Evolutionary conservation across 106 monocot species (phyloP).

Genomic region (Dendrobium huoshanense): DNA sequence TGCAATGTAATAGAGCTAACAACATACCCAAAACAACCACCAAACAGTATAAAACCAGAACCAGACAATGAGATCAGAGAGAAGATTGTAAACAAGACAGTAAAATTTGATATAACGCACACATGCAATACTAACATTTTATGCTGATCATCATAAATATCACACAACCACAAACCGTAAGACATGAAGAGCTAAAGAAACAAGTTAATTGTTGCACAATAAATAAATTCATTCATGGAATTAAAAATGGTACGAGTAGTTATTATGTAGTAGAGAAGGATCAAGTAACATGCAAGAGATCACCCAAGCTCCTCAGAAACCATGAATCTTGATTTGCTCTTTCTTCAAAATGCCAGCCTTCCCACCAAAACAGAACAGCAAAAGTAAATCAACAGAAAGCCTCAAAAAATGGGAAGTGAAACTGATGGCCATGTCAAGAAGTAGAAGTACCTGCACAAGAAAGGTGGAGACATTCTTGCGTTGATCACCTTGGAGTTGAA

Average conservation of each 20-base stretch:
- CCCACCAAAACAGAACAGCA: background rate
- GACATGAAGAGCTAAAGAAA: background rate
- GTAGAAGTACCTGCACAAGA: conserved; percentile 18
- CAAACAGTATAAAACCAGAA: too few species aligned
- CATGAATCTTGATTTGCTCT: conserved; percentile 27
- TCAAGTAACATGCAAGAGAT: background rate
- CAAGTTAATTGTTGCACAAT: background rate
- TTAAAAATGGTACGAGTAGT: background rate
- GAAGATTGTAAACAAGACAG: too few species aligned
- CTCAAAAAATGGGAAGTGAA: background rate
- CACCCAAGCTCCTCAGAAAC: conserved; percentile 9
- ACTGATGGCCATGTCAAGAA: background rate
- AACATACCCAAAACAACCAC: too few species aligned
- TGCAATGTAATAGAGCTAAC: too few species aligned
- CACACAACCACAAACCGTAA: background rate
- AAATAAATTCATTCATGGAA: background rate
- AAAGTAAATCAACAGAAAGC: background rate
- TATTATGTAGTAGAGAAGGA: background rate
- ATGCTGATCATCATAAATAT: background rate
- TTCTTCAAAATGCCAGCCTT: conserved; percentile 31
- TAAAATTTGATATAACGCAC: too few species aligned
- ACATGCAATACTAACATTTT: background rate
- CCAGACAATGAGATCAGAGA: too few species aligned
- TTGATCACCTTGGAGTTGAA: conserved; percentile 30
- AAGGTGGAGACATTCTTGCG: conserved; percentile 30